Evolutionary conservation across 2,329 filamentous ascomycete species (phyloP).

Genomic region (Botrytis squamosa): DNA sequence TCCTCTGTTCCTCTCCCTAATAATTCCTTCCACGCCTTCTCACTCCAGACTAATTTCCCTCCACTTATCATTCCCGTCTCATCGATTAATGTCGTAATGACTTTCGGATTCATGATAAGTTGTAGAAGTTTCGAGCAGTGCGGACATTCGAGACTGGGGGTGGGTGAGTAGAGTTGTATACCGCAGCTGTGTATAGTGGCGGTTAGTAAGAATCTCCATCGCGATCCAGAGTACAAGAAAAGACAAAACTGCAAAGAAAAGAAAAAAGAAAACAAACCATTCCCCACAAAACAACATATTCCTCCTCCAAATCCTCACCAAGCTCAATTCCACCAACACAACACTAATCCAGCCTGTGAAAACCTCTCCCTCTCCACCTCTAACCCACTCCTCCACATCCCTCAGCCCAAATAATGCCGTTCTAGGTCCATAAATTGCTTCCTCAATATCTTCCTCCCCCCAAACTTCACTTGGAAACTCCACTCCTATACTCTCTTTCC

Average conservation of each 20-base stretch:
- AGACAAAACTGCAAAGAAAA: no score
- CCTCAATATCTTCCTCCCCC: constrained; percentile 40
- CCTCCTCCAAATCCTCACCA: constrained; percentile 31
- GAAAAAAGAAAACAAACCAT: constrained; percentile 36
- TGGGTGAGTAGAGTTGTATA: constrained; percentile 54
- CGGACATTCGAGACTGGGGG: constrained; percentile 40
- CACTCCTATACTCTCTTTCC: constrained; percentile 51
- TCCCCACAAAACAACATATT: constrained; percentile 44
- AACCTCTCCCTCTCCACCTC: constrained; percentile 35
- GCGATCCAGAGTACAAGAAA: not conserved
- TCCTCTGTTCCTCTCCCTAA: constrained; percentile 47
- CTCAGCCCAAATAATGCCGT: constrained; percentile 44
- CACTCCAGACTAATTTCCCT: constrained; percentile 54
- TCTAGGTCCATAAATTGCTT: constrained; percentile 38
- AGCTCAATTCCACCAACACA: constrained; percentile 35
- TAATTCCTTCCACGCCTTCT: constrained; percentile 52
- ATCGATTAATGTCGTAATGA: constrained; percentile 47
- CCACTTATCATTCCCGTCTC: constrained; percentile 54
- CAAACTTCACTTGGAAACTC: constrained; percentile 47
- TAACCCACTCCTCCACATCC: constrained; percentile 46
- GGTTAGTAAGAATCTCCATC: not conserved
- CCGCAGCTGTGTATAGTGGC: constrained; percentile 47
- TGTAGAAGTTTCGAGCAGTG: constrained; percentile 40
- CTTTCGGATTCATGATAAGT: constrained; percentile 44
- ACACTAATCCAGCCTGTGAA: constrained; percentile 45